These are phyloP conservation scores for Lanmaoa pseudosensibilis DNA, from an alignment of 768 basidiomycete genomes.

Conservation along the genomic window DNA sequence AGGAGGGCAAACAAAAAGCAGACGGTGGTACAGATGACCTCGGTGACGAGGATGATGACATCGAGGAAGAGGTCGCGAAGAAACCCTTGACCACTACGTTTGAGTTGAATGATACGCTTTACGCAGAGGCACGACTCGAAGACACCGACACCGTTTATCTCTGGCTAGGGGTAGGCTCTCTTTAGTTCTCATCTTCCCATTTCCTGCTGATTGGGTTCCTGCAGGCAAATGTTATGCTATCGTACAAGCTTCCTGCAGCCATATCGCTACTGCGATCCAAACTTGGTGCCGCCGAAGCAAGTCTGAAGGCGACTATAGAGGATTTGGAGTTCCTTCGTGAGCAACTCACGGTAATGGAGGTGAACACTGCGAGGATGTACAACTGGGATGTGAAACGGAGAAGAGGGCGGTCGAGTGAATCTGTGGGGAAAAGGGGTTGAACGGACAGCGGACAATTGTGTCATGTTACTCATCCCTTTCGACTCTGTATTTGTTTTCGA, in stretches of 20 bases:
- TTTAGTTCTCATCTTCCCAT: not conserved
- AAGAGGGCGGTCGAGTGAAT: constrained; percentile 50
- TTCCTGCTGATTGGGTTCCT: not conserved
- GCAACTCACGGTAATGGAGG: constrained; percentile 95
- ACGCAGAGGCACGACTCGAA: constrained; percentile 85
- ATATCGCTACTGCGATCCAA: constrained; percentile 73
- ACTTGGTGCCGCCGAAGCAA: constrained; percentile 65
- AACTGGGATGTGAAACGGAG: constrained; percentile 93
- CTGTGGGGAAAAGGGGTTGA: constrained; percentile 18
- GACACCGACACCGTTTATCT: constrained; percentile 88
- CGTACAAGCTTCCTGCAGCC: constrained; percentile 83
- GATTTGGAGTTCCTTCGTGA: constrained; percentile 93
- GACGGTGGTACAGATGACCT: constrained; percentile 41
- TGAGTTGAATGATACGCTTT: constrained; percentile 95
- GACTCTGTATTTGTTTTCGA: not conserved
- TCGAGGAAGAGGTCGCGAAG: constrained; percentile 32
- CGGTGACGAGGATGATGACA: constrained; percentile 55
- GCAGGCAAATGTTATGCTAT: constrained; percentile 97
- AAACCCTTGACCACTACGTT: constrained; percentile 81
- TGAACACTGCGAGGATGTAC: constrained; percentile 92
- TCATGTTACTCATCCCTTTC: not conserved
- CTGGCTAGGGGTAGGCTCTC: constrained; percentile 86
- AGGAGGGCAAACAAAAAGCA: constrained; percentile 62
- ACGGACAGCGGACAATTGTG: not conserved
- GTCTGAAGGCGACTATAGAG: constrained; percentile 68